Percentiles rank a stretch among this genome's conserved stretches.
These are phyloP conservation scores for Trifolium pratense DNA, from an alignment of 306 rosid species.

Conservation along the genomic window DNA sequence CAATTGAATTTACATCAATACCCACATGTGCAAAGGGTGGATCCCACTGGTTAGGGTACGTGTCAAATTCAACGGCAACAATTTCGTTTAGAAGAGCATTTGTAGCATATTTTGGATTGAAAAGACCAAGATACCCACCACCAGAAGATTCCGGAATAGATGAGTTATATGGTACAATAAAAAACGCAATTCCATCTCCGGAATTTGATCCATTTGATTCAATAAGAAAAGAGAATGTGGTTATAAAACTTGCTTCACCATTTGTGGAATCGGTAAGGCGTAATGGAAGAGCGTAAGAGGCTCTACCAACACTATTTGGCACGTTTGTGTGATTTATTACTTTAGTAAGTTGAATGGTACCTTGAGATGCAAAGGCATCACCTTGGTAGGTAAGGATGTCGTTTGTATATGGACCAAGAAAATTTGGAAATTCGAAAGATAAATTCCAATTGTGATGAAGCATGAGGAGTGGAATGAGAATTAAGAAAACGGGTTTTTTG, in stretches of 20 bases:
- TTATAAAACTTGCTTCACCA: slow-evolving; percentile 6
- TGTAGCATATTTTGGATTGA: not conserved
- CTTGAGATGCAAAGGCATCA: too few relatives aligned
- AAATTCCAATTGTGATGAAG: slow-evolving; percentile 1
- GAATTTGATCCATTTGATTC: too few relatives aligned
- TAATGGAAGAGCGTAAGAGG: slow-evolving; percentile 27
- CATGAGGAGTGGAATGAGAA: slow-evolving; percentile 28
- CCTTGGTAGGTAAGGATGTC: slow-evolving; percentile 15
- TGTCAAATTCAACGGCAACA: slow-evolving; percentile 53
- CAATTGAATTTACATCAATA: slow-evolving; percentile 41
- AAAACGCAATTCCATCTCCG: slow-evolving; percentile 46
- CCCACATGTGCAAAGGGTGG: slow-evolving; percentile 45
- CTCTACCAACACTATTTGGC: slow-evolving; percentile 44
- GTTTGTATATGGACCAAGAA: slow-evolving; percentile 1
- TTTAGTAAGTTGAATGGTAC: too few relatives aligned
- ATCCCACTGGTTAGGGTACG: slow-evolving; percentile 40
- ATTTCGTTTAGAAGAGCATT: not conserved
- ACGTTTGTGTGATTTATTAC: too few relatives aligned
- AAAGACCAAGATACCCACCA: slow-evolving; percentile 47
- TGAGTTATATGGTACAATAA: slow-evolving; percentile 32
- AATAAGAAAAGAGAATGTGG: slow-evolving; percentile 34
- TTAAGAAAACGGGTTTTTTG: slow-evolving; percentile 23
- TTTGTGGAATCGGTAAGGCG: slow-evolving; percentile 36
- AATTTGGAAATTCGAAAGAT: slow-evolving; percentile 3
- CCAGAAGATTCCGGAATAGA: slow-evolving; percentile 38